Conservation (phyloP, 352 stramenopile genomes). For the Phytophthora nicotianae region DNA sequence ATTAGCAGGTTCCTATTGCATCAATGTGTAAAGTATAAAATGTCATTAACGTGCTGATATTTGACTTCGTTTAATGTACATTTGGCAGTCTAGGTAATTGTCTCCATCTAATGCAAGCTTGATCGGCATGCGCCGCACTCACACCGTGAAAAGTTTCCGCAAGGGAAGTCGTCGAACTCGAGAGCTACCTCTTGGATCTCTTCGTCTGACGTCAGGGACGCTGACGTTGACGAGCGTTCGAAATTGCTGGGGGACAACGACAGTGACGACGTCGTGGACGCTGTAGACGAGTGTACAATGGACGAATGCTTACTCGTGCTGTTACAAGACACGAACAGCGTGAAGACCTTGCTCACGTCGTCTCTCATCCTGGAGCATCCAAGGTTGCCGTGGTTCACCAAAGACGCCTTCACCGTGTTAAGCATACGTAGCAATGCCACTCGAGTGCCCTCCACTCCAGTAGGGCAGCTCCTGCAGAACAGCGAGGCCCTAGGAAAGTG, state of each 20-base stretch:
- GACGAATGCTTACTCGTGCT: slow-evolving; percentile 4
- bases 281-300: background rate
- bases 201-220: slow-evolving; percentile 35
- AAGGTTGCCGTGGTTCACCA: slow-evolving; percentile 46
- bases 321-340: slow-evolving; percentile 30
- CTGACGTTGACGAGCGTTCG: slow-evolving; percentile 15
- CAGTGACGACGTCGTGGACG: slow-evolving; percentile 13
- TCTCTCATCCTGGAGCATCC: slow-evolving; percentile 34
- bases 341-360: slow-evolving; percentile 37
- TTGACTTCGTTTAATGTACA: slow-evolving; percentile 18
- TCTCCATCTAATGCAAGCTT: slow-evolving; percentile 13
- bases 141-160: slow-evolving; percentile 23
- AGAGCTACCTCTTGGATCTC: slow-evolving; percentile 17
- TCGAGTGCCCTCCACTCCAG: slow-evolving; percentile 32
- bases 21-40: background rate
- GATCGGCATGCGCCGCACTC: slow-evolving; percentile 25
- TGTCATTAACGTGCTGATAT: slow-evolving; percentile 17
- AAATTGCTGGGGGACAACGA: slow-evolving; percentile 27
- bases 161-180: slow-evolving; percentile 30
- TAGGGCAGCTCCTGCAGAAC: slow-evolving; percentile 36
- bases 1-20: too few relatives aligned
- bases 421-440: slow-evolving; percentile 38
- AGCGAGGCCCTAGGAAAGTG: slow-evolving; percentile 55
- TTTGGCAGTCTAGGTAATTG: slow-evolving; percentile 8
- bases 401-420: slow-evolving; percentile 39